Evolutionary conservation across 2,329 filamentous ascomycete genomes (phyloP), one percentile per base, ranked within the genome.

Genomic region (Colletotrichum lini): DNA sequence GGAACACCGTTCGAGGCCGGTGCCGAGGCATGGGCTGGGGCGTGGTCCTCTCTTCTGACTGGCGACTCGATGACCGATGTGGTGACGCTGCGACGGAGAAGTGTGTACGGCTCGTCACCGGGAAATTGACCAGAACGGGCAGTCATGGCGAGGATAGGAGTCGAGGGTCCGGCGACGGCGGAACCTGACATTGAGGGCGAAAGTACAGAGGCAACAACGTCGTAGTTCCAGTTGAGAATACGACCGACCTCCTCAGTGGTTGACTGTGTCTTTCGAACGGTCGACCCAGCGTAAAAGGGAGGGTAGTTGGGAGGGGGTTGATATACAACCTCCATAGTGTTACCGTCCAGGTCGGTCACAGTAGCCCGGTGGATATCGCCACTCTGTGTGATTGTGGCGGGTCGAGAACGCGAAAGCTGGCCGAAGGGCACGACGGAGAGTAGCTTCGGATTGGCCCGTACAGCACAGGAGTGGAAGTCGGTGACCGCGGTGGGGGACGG

Each of bases 271-370:
- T 74, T 77, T 50, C 80, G 79, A 26, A 81, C 73, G 4, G 79
- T 79, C 16, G 81, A 78, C 26, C 81, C 80, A 44, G 68, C 74
- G 73, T 83, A 79, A 64, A 78, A 75, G 7, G 80, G 74, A 35
- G 80, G 75, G 61, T 84, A 82, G 56, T 74, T 73, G 49, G 74
- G 66, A 49, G 73, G 71, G 15, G 80, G 79, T 10, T 85, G 85
- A 79, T 90, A 93, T 60, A 95, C 89, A 40, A 94, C 92, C 78
- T 96, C 93, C 78, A 97, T 91, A 75, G 89, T 93, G 83, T 97
- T 97, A 61, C 93, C 93, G 82, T 97, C 94, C 65, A 94, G 87
- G 80, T 97, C 94, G 72, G 90, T 87, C 50, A 94, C 91, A 86
- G 83, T 89, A 84, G 81, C 88, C 82, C 77, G 80, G 58, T 72